phyloP scores from a whole-genome alignment of 129 eudicot species.

The Lonicera japonica region DNA sequence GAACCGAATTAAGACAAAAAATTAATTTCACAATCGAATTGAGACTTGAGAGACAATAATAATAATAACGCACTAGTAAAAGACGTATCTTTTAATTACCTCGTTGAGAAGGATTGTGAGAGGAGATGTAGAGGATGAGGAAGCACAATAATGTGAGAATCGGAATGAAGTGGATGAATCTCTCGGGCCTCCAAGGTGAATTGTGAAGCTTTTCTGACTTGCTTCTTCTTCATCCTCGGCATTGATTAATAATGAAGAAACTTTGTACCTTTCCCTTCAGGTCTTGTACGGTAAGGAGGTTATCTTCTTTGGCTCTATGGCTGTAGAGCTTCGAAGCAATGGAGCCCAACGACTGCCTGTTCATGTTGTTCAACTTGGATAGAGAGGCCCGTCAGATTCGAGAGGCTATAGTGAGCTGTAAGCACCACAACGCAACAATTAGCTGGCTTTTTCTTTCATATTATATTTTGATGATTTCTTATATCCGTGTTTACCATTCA shows the following conservation, averaged over 20 bases:
- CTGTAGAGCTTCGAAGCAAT: conserved; percentile 21
- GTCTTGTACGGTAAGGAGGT: not conserved
- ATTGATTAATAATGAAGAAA: not conserved
- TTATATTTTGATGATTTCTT: too few relatives aligned
- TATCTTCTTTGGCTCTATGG: conserved; percentile 9
- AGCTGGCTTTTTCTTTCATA: too few relatives aligned
- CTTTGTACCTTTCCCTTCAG: not conserved
- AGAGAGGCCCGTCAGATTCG: too few relatives aligned
- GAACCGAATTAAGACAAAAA: conserved; percentile 1
- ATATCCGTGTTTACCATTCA: too few relatives aligned
- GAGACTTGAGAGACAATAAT: not conserved
- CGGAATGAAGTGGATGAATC: conserved; percentile 40
- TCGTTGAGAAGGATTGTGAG: conserved; percentile 36
- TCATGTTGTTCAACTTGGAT: conserved; percentile 22
- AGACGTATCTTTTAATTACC: too few relatives aligned
- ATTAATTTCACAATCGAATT: too few relatives aligned
- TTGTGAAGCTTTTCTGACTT: conserved; percentile 14
- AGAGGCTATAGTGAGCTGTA: too few relatives aligned
- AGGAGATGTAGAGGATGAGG: conserved; percentile 41
- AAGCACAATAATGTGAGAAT: conserved; percentile 37
- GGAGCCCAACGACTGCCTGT: conserved; percentile 47
- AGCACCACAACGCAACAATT: too few relatives aligned
- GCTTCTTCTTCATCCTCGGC: conserved; percentile 9
- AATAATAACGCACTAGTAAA: too few relatives aligned
- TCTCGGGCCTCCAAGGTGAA: conserved; percentile 13